Evolutionary conservation across 2,329 filamentous ascomycete species (phyloP).

Genomic region (Dothistroma pini): DNA sequence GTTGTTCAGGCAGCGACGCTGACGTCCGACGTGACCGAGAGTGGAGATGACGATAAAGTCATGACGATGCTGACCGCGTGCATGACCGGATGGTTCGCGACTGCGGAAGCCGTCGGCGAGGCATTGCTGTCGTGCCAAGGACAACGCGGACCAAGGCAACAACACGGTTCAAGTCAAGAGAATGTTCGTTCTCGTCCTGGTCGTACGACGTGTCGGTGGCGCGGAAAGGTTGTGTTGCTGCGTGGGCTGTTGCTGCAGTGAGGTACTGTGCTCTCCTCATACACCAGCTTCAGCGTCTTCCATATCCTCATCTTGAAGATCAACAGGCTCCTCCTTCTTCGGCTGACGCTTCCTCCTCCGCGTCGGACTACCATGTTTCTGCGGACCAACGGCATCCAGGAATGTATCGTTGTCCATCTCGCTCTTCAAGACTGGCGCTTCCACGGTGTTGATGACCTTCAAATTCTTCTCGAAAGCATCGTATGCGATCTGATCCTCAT

Average conservation of each 20-base stretch:
- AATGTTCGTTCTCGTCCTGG: neutral
- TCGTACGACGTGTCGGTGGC: neutral
- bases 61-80: neutral
- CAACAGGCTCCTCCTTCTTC: conserved; percentile 24
- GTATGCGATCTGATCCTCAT: conserved; percentile 73
- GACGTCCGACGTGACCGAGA: neutral
- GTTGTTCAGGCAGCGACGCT: neutral
- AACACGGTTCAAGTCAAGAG: neutral
- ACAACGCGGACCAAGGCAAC: neutral
- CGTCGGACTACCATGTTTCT: conserved; percentile 38
- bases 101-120: neutral
- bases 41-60: neutral
- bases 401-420: conserved; percentile 57
- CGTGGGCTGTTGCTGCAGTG: neutral
- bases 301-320: conserved; percentile 25
- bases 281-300: conserved; percentile 9
- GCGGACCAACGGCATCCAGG: conserved; percentile 61
- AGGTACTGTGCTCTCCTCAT: neutral
- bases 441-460: conserved; percentile 51
- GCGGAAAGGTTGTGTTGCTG: neutral
- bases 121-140: neutral
- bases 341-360: conserved; percentile 38
- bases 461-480: conserved; percentile 70
- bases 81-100: neutral
- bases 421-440: conserved; percentile 50